A percentile compares a stretch with the other conserved stretches of the same genome.
phyloP scores from a whole-genome alignment of 2,329 filamentous ascomycete species.

The Tricladium varicosporioides region DNA sequence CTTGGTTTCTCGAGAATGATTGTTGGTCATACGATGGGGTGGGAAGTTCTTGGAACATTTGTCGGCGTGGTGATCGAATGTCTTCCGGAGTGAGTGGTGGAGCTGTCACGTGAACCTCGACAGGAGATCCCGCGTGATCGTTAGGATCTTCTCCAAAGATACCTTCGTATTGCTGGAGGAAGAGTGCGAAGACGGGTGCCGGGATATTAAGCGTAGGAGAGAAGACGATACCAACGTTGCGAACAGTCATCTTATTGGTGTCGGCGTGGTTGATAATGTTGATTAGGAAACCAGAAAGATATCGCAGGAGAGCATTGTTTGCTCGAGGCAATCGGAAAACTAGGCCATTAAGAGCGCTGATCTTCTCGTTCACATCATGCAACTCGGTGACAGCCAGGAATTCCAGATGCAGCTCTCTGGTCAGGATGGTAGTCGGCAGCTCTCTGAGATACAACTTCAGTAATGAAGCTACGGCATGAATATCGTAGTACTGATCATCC shows the following conservation, averaged over 20 bases:
- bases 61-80: conserved; percentile 61
- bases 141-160: conserved; percentile 77
- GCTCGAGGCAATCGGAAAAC: conserved; percentile 76
- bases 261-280: conserved; percentile 88
- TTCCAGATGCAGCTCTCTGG: conserved; percentile 83
- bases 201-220: conserved; percentile 96
- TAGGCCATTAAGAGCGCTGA: conserved; percentile 71
- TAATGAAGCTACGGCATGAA: conserved; percentile 91
- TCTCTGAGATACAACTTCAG: conserved; percentile 94
- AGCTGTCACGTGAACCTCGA: conserved; percentile 43
- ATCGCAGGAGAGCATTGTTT: conserved; percentile 79
- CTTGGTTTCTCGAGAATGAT: conserved; percentile 38
- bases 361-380: conserved; percentile 70
- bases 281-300: conserved; percentile 84
- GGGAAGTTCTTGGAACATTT: conserved; percentile 66
- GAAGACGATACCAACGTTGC: conserved; percentile 97
- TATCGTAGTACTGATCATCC: conserved; percentile 86
- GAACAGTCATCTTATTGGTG: conserved; percentile 96
- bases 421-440: conserved; percentile 86
- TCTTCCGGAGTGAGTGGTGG: conserved; percentile 50
- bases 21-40: conserved; percentile 61
- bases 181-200: conserved; percentile 88
- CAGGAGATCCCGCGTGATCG: conserved; percentile 55
- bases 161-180: conserved; percentile 83
- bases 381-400: conserved; percentile 85